Base-by-base conservation (phyloP, 192 early-diverging fungal species). In the Podila minutissima region DNA sequence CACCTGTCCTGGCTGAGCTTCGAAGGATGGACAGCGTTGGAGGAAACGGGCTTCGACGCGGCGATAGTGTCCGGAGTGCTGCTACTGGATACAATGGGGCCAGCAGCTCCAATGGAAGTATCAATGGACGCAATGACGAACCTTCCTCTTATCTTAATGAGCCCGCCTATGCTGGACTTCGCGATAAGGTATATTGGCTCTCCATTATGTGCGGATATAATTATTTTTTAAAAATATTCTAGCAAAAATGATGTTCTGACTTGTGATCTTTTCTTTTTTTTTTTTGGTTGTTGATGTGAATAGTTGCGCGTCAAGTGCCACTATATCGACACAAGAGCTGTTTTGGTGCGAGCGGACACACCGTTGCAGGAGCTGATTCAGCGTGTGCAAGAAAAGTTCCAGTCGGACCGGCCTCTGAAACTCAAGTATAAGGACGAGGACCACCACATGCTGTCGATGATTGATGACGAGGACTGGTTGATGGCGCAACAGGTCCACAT, bases 361-460 rank as follows among this genome's bases (percentile, higher is more conserved):
- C 53, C 75, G 5, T 89, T 89, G 59, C 64, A 83, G 8, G 91
- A 93, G 13, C 82, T 95, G 11, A 32, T 82, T 10, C 58, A 72
- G 37, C 72, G 85, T 3, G 86, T 94, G 1, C 82, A 88, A 35
- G 86, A 87, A 49, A 95, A 95, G 72, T 93, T 94, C 69, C 68
- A 83, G 13, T 69, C 72, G 2, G 73, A 74, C 55, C 74, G 62
- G 55, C 74, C 74, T 0, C 69, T 95, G 55, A 83, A 86, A 28
- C 83, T 98, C 51, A 90, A 93, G 74, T 98, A 97, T 74, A 91
- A 90, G 77, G 97, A 98, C 70, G 95, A 95, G 67, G 95, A 96
- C 58, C 90, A 90, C 49, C 91, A 93, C 72, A 84, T 93, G 78
- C 90, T 97, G 46, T 79, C 92, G 50, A 94, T 98, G 90, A 93